Base-by-base conservation (phyloP, 345 rosid genomes). In the Melaleuca quinquenervia region DNA sequence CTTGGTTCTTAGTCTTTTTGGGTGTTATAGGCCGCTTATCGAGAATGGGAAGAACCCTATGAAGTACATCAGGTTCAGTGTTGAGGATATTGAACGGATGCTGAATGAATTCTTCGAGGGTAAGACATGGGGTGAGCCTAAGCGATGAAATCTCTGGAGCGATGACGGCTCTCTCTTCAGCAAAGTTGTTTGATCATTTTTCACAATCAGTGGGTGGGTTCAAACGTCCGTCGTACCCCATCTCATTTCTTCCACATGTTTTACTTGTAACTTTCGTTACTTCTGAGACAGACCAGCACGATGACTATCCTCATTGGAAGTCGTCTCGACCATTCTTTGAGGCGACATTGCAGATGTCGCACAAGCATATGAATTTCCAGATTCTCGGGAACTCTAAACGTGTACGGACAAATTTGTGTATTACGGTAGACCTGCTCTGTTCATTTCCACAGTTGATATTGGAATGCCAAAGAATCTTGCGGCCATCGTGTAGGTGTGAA, bases 81-180 rank as follows among this genome's bases (percentile, higher is more conserved):
- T 96, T 1, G 99, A 98, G 88, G 94, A 92, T 90, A 92, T 98
- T 27, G 99, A 98, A 83, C 92, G 91, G 48, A 98, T 96, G 99
- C 91, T 98, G 88, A 93, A 91, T 74, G 99, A 98, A 83, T 94
- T 98, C 92, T 98, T 97, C 32, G 99, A 96, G 86, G 95, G 96
- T 86, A 96, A 96, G 91, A 94, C 96, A 29, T 93, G 94, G 95
- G 92, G 90, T 50, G 99, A 98, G 83, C 97, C 91, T 70, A 96
- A 91, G 89, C 90, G 98, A 90, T 94, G 89, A 92, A 84, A 62
- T 36, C 44, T 9, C 18, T 6, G 7, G 48, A 36, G 78, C 26
- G 12, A 36, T 36, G 78, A 36, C 32, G 78, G 7, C 80, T 64
- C 45, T 5, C 13, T 12, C 80, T 29, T 83, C 44, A 49, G 51